phyloP scores from a whole-genome alignment of 306 rosid genomes.

The Chamaecrista fasciculata region DNA sequence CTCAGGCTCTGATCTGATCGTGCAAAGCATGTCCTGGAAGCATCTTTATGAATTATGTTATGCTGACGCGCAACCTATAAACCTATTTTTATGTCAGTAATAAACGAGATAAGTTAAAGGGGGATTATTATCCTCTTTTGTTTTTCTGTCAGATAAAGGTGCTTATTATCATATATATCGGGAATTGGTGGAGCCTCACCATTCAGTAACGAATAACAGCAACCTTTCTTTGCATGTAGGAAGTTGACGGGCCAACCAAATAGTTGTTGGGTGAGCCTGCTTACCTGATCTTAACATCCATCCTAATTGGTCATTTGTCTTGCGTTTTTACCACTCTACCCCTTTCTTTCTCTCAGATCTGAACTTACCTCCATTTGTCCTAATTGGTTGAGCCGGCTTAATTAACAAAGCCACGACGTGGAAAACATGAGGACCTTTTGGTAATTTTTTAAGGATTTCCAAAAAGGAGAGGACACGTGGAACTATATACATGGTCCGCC shows the following conservation, averaged over 20 bases:
- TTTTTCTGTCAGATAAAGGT: too few species aligned
- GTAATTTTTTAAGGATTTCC: constrained; percentile 34
- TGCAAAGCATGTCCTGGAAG: constrained; percentile 36
- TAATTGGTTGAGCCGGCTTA: neutral
- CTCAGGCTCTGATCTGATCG: neutral
- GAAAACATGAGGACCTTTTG: constrained; percentile 13
- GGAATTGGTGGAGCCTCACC: constrained; percentile 48
- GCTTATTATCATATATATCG: constrained; percentile 26
- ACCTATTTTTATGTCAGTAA: constrained; percentile 10
- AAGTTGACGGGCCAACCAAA: constrained; percentile 64
- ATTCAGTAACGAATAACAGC: constrained; percentile 35
- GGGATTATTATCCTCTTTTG: constrained; percentile 31
- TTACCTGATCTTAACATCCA: constrained; percentile 31
- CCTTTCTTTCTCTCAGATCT: neutral
- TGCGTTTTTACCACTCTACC: constrained; percentile 39
- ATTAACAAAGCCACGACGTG: neutral
- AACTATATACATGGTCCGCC: constrained; percentile 35
- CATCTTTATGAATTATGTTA: constrained; percentile 18
- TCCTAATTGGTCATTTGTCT: neutral
- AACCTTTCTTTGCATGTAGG: constrained; percentile 40
- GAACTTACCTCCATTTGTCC: neutral
- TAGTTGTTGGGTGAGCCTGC: constrained; percentile 52
- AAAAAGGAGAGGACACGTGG: constrained; percentile 50
- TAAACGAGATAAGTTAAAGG: constrained; percentile 1
- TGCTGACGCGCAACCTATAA: constrained; percentile 48